These are phyloP conservation scores for Leccinum obscurum DNA, from an alignment of 768 basidiomycete species.

Conservation along the genomic window DNA sequence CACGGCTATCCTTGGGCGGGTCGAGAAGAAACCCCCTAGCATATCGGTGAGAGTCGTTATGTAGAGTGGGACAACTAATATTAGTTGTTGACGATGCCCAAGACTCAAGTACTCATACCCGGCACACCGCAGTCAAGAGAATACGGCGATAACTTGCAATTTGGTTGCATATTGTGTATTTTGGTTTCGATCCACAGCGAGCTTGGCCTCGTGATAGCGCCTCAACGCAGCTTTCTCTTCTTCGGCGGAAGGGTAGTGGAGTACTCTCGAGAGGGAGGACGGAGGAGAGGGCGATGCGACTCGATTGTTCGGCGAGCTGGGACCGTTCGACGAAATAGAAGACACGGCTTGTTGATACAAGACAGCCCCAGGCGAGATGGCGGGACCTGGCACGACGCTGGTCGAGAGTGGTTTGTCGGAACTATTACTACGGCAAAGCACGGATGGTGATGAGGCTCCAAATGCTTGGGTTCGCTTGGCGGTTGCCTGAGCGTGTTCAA, in stretches of 20 bases:
- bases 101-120: constrained; percentile 8
- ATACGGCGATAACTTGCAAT: neutral
- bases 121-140: neutral
- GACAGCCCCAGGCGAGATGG: constrained; percentile 42
- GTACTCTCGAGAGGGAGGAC: constrained; percentile 30
- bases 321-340: constrained; percentile 31
- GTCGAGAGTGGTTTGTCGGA: constrained; percentile 17
- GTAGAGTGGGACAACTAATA: neutral
- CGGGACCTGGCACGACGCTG: constrained; percentile 14
- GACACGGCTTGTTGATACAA: constrained; percentile 49
- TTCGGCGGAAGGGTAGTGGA: constrained; percentile 62
- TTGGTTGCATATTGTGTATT: constrained; percentile 29
- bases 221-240: constrained; percentile 73
- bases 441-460: constrained; percentile 28
- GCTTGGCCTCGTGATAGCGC: constrained; percentile 69
- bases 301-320: constrained; percentile 24
- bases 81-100: neutral
- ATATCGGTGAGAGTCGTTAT: constrained; percentile 6
- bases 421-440: constrained; percentile 28
- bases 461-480: constrained; percentile 57
- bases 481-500: constrained; percentile 64
- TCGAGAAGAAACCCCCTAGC: constrained; percentile 3
- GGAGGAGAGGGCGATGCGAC: constrained; percentile 32
- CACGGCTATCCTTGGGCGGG: neutral
- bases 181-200: constrained; percentile 66